phyloP scores from a whole-genome alignment of 2,329 filamentous ascomycete genomes.

The Pyrenophora graminea region DNA sequence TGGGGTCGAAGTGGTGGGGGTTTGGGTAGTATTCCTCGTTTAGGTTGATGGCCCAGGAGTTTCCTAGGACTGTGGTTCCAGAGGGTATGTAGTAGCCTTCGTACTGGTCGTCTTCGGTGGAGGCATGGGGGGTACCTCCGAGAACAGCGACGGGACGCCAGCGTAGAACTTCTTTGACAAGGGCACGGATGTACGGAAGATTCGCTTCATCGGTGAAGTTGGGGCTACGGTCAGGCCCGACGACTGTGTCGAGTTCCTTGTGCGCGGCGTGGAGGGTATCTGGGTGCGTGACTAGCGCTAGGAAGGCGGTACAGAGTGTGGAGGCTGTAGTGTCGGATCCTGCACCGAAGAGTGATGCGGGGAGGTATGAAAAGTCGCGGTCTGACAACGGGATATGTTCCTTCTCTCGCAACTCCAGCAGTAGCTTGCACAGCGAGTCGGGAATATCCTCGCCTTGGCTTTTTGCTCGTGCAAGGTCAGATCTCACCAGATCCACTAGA shows the following conservation, averaged over 20 bases:
- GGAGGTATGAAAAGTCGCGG: constrained; percentile 51
- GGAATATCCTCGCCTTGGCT: constrained; percentile 42
- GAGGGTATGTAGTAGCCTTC: constrained; percentile 56
- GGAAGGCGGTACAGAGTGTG: constrained; percentile 54
- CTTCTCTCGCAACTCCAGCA: constrained; percentile 49
- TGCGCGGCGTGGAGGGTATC: constrained; percentile 51
- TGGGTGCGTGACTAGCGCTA: constrained; percentile 55
- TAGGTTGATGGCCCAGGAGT: constrained; percentile 52
- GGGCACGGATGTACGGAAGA: constrained; percentile 47
- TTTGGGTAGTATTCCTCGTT: constrained; percentile 48
- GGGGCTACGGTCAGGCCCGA: constrained; percentile 39
- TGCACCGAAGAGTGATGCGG: constrained; percentile 53
- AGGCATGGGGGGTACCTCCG: constrained; percentile 54
- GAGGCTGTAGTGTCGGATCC: constrained; percentile 58
- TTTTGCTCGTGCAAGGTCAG: constrained; percentile 46
- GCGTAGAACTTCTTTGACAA: constrained; percentile 45
- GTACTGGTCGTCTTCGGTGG: constrained; percentile 55
- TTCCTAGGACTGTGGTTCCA: constrained; percentile 53
- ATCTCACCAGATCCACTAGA: constrained; percentile 48
- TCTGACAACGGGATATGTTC: constrained; percentile 49
- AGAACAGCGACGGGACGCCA: constrained; percentile 50
- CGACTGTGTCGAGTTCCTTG: constrained; percentile 46
- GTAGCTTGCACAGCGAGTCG: constrained; percentile 51
- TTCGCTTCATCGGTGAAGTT: constrained; percentile 44
- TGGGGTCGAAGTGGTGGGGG: constrained; percentile 48